Base-by-base conservation (phyloP, 306 rosid genomes). In the Sechiopsis laciniata region DNA sequence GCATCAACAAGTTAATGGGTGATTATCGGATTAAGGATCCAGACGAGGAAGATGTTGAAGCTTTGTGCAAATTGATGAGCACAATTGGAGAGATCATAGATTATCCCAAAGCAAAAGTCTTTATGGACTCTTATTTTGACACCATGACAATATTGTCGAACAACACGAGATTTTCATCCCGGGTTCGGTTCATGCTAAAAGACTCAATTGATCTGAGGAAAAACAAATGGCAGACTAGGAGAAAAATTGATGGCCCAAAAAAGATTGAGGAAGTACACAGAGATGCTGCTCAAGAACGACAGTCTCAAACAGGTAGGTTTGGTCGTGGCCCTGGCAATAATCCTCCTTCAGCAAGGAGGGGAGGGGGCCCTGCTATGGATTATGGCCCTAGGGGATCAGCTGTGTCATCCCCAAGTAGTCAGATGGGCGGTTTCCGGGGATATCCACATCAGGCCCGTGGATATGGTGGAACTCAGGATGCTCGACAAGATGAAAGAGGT, bases 181-280 rank as follows among this genome's bases (percentile, higher is more conserved):
- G 99, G 78, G 92, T 95, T 75, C 87, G 99, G 81, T 95, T 95
- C 83, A 91, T 95, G 97, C 81, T 95, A 85, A 91, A 77, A 86
- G 99, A 95, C 82, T 60, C 91, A 26, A 88, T 89, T 73, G 99
- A 95, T 67, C 74, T 95, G 76, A 84, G 99, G 78, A 95, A 76
- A 87, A 95, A 95, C 61, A 95, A 77, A 76, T 95, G 99, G 99
- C 96, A 91, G 76, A 91, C 81, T 74, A 87, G 96, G 80, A 89
- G 97, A 80, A 95, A 95, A 81, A 90, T 95, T 62, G 97, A 95
- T 71, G 99, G 99, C 71, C 97, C 97, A 0, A 95, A 91, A 79
- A 95, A 91, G 92, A 95, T 95, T 58, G 99, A 95, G 64, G 97
- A 95, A 81, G 88, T 95, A 59, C 99, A 95, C 81, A 88, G 97